Percentiles rank a stretch among this genome's conserved stretches.
Evolutionary conservation across 495 filamentous ascomycete species (phyloP).

Genomic region (Talaromyces ruber): DNA sequence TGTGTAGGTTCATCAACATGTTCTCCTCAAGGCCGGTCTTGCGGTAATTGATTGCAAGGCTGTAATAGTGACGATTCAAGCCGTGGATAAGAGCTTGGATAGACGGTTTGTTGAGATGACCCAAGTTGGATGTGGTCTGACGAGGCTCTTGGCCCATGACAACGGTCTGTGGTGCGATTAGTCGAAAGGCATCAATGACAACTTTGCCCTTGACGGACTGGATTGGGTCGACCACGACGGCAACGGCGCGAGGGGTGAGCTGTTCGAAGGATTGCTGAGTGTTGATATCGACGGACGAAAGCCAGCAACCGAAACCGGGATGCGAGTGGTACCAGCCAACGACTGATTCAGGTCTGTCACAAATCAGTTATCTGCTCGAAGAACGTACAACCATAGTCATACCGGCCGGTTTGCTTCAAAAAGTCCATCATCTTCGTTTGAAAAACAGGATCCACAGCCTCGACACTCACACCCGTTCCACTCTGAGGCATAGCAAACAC

Average conservation of each 20-base stretch:
- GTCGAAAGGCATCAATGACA: conserved; percentile 97
- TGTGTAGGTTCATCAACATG: conserved; percentile 99
- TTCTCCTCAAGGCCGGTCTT: conserved; percentile 98
- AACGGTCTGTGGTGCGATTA: conserved; percentile 97
- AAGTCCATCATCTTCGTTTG: conserved; percentile 99
- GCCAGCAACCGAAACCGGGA: conserved; percentile 98
- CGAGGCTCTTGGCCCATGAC: conserved; percentile 98
- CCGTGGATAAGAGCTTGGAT: conserved; percentile 99
- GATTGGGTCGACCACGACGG: conserved; percentile 96
- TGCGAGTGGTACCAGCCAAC: conserved; percentile 99
- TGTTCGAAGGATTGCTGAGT: conserved; percentile 99
- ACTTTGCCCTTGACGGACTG: conserved; percentile 99
- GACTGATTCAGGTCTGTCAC: conserved; percentile 77
- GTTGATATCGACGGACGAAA: conserved; percentile 98
- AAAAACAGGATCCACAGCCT: conserved; percentile 96
- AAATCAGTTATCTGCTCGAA: too few species aligned
- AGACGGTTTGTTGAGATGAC: conserved; percentile 96
- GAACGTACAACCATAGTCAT: too few species aligned
- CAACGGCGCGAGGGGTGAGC: conserved; percentile 88
- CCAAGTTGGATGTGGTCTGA: conserved; percentile 94
- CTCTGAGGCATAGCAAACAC: conserved; percentile 99
- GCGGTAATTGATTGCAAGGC: conserved; percentile 94
- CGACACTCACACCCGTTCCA: conserved; percentile 95
- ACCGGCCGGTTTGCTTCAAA: conserved; percentile 94
- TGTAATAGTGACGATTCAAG: conserved; percentile 97